Percentiles rank a stretch among this genome's conserved stretches.
phyloP scores from a whole-genome alignment of 139 green algal genomes.

The Chlamydomonas incerta region DNA sequence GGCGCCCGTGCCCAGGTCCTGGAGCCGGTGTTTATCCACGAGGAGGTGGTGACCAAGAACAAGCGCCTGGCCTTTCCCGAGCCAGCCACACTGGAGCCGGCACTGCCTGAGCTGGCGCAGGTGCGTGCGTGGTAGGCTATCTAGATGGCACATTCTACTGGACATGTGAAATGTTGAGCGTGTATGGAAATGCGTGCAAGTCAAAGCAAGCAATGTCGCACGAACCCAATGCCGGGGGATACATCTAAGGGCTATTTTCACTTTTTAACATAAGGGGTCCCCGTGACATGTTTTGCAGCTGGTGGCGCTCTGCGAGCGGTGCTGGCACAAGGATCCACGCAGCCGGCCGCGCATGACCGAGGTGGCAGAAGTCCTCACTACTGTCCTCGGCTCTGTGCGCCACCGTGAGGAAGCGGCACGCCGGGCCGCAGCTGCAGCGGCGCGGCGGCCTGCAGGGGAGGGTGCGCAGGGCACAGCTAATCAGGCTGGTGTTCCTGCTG shows the following conservation, averaged over 20 bases:
- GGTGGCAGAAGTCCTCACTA: too few relatives aligned
- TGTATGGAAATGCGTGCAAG: too few relatives aligned
- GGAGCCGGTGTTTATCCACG: neutral
- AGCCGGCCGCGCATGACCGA: too few relatives aligned
- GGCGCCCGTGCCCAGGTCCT: neutral
- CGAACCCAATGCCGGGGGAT: neutral
- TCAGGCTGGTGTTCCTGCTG: neutral
- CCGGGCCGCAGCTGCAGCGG: too few relatives aligned
- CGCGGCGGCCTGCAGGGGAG: too few relatives aligned
- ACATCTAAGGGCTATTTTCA: neutral
- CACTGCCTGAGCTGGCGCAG: constrained; percentile 22
- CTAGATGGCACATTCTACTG: neutral
- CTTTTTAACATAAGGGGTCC: neutral
- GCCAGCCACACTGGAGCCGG: neutral
- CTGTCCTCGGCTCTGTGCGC: too few relatives aligned
- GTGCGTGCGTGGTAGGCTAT: neutral
- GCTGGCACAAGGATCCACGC: too few relatives aligned
- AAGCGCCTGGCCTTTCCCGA: constrained; percentile 7
- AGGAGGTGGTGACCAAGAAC: neutral
- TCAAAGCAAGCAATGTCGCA: too few relatives aligned
- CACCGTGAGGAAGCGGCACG: too few relatives aligned
- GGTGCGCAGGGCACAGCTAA: too few relatives aligned
- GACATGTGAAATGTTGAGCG: neutral
- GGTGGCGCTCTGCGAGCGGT: too few relatives aligned
- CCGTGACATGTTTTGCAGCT: too few relatives aligned